phyloP scores from a whole-genome alignment of 371 early-diverging fungal species.

The Mortierella sp. region DNA sequence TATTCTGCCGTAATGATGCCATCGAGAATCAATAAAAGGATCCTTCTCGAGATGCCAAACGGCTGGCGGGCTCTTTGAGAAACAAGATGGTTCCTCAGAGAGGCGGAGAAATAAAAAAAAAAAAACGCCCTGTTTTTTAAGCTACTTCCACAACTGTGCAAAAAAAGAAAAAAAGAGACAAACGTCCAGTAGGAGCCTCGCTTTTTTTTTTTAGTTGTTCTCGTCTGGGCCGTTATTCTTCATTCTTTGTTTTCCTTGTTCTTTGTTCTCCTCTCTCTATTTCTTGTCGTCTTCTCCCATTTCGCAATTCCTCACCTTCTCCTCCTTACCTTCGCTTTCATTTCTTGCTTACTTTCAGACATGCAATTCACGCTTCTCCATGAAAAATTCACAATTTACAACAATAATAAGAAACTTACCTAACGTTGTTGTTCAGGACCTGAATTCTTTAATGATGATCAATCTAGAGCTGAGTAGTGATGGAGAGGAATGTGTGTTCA shows the following conservation, averaged over 20 bases:
- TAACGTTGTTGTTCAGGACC: background rate
- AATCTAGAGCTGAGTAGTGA: background rate
- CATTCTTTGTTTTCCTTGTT: too few relatives aligned
- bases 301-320: too few relatives aligned
- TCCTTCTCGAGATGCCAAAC: background rate
- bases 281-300: slow-evolving; percentile 2
- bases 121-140: background rate
- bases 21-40: background rate
- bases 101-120: background rate
- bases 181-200: background rate
- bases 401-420: too few relatives aligned
- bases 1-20: too few relatives aligned
- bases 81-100: background rate
- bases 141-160: too few relatives aligned
- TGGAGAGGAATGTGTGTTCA: background rate
- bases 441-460: background rate
- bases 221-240: too few relatives aligned
- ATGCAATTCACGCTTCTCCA: too few relatives aligned
- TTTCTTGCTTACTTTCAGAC: background rate
- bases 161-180: too few relatives aligned
- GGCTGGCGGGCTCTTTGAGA: background rate
- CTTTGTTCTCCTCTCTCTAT: too few relatives aligned
- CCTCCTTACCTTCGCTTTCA: background rate
- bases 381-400: too few relatives aligned
- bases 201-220: slow-evolving; percentile 6